Conservation (phyloP, 768 basidiomycete genomes). For the Lactarius deliciosus region DNA sequence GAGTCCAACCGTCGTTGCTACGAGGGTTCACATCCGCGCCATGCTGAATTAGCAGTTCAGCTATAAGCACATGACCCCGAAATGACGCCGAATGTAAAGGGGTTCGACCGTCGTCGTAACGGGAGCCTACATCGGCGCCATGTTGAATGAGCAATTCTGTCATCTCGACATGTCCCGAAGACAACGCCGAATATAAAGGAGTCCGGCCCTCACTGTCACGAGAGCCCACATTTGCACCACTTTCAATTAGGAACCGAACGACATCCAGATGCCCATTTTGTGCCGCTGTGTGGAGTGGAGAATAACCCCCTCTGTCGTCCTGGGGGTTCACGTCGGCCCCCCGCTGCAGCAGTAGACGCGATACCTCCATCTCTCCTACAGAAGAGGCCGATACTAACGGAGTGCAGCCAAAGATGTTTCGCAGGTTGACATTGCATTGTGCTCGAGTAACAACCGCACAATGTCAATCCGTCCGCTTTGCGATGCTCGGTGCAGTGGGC, state of each 20-base stretch:
- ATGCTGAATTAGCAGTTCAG: no score
- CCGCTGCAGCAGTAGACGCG: not conserved
- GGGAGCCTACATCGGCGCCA: no score
- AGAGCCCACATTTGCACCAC: not conserved
- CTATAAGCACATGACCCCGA: no score
- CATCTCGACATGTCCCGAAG: no score
- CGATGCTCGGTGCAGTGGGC: not conserved
- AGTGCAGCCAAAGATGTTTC: not conserved
- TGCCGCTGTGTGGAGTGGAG: not conserved
- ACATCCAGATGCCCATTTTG: not conserved
- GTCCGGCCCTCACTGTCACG: no score
- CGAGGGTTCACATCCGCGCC: no score
- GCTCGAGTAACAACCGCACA: conserved; percentile 4
- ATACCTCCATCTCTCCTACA: not conserved
- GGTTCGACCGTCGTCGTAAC: no score
- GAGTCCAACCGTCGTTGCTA: no score
- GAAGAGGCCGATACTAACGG: not conserved
- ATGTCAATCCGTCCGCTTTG: not conserved
- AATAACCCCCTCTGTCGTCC: not conserved
- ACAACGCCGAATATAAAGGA: no score
- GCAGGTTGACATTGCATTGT: not conserved
- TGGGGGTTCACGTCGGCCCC: not conserved
- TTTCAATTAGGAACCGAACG: not conserved
- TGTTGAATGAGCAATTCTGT: no score
- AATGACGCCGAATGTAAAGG: no score